These are phyloP conservation scores for Lagenidium giganteum DNA, from an alignment of 352 stramenopile genomes.

Conservation along the genomic window DNA sequence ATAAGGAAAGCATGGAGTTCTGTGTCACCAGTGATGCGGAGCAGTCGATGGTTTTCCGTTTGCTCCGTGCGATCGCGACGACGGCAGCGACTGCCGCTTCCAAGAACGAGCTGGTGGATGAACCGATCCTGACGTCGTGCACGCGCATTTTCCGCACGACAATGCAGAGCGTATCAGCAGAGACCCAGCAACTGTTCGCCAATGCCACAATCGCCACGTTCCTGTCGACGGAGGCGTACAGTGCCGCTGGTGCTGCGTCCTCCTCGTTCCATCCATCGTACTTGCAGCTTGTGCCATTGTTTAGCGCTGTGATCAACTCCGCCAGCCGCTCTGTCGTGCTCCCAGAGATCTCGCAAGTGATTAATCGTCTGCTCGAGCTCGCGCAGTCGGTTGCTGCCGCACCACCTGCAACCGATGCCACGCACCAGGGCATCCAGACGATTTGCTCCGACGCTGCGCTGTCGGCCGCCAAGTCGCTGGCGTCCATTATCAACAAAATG, in stretches of 20 bases:
- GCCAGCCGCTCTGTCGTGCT: conserved; percentile 49
- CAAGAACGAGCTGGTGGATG: conserved; percentile 24
- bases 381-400: conserved; percentile 32
- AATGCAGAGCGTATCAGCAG: conserved; percentile 67
- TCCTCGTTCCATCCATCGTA: conserved; percentile 28
- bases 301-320: conserved; percentile 77
- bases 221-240: conserved; percentile 41
- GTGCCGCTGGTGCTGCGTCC: conserved; percentile 15
- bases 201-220: conserved; percentile 58
- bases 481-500: conserved; percentile 87
- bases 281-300: conserved; percentile 71
- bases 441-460: conserved; percentile 52
- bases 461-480: conserved; percentile 67
- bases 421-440: conserved; percentile 25
- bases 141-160: conserved; percentile 63
- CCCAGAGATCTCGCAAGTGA: conserved; percentile 56
- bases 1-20: conserved; percentile 79
- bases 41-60: conserved; percentile 50
- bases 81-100: conserved; percentile 34
- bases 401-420: conserved; percentile 4
- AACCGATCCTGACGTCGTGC: conserved; percentile 40
- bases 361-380: conserved; percentile 75
- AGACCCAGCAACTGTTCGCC: conserved; percentile 57
- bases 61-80: conserved; percentile 58
- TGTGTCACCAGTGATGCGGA: conserved; percentile 30